These are phyloP conservation scores for Apiotrichum sp. DNA, from an alignment of 1,284 basidiomycete genomes.

Conservation along the genomic window DNA sequence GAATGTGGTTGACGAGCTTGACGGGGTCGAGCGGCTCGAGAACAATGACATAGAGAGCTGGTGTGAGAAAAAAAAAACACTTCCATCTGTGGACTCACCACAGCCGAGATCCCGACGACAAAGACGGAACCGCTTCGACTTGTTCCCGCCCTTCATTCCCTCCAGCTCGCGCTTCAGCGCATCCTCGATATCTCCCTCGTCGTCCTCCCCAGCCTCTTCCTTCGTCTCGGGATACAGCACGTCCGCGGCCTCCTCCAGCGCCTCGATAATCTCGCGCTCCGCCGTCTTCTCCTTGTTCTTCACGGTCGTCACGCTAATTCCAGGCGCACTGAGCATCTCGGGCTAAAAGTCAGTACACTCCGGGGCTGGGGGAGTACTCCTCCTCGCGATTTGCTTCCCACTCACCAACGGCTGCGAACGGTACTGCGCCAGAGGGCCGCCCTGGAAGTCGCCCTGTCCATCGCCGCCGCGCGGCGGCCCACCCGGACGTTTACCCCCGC, in stretches of 20 bases:
- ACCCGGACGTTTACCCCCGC: background rate
- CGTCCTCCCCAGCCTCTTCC: constrained; percentile 16
- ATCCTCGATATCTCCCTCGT: constrained; percentile 37
- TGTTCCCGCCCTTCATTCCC: constrained; percentile 19
- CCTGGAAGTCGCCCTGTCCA: constrained; percentile 15
- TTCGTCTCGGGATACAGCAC: constrained; percentile 37
- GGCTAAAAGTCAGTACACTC: constrained; percentile 16
- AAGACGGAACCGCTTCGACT: constrained; percentile 35
- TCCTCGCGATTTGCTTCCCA: background rate
- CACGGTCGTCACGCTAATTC: constrained; percentile 34
- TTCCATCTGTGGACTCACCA: constrained; percentile 18
- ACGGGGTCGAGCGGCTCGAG: constrained; percentile 18
- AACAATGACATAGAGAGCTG: constrained; percentile 32
- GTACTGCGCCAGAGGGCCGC: constrained; percentile 9
- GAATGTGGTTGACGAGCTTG: constrained; percentile 27
- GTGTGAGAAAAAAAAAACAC: too few species aligned
- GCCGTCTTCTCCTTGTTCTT: constrained; percentile 37
- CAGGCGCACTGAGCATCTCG: constrained; percentile 28
- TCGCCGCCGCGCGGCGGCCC: constrained; percentile 14
- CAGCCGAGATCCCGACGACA: constrained; percentile 25
- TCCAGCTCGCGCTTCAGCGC: constrained; percentile 37
- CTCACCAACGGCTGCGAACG: constrained; percentile 17
- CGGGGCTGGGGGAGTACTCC: too few species aligned
- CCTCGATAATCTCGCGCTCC: constrained; percentile 37
- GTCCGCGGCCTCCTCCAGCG: constrained; percentile 37